phyloP scores from a whole-genome alignment of 23 red algal genomes.

The Gracilaria domingensis region DNA sequence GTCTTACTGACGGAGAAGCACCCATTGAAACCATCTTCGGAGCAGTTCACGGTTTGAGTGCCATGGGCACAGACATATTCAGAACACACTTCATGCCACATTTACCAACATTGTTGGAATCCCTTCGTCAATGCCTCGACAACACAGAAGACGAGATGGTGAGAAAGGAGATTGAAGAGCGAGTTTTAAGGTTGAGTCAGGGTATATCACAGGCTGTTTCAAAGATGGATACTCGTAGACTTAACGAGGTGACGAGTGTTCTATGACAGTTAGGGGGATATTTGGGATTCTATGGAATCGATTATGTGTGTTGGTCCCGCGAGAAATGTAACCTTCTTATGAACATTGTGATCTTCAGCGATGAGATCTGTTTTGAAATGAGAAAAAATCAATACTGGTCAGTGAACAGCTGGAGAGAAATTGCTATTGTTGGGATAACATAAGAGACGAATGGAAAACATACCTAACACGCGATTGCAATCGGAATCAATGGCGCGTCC shows the following conservation, averaged over 20 bases:
- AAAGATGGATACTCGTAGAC: not conserved
- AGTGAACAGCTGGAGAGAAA: not conserved
- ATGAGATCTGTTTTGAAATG: constrained; percentile 39
- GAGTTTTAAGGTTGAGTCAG: constrained; percentile 13
- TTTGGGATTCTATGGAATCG: constrained; percentile 50
- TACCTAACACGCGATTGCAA: constrained; percentile 80
- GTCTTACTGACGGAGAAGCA: constrained; percentile 27
- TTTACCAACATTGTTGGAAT: constrained; percentile 42
- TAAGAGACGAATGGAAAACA: not conserved
- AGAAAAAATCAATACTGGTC: not conserved
- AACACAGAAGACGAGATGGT: not conserved
- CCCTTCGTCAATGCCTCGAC: constrained; percentile 15
- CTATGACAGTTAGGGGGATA: constrained; percentile 2
- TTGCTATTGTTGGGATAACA: not conserved
- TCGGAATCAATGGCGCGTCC: constrained; percentile 67
- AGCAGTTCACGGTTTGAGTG: constrained; percentile 33
- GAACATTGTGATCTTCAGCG: constrained; percentile 32
- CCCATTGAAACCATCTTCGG: constrained; percentile 43
- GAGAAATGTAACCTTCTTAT: constrained; percentile 56
- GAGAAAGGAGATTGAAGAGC: constrained; percentile 26
- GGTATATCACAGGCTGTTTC: constrained; percentile 16
- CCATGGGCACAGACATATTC: constrained; percentile 34
- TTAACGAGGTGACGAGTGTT: not conserved
- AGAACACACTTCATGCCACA: constrained; percentile 31
- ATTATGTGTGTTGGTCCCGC: constrained; percentile 62